phyloP scores from a whole-genome alignment of 2,329 filamentous ascomycete species.

The Aspergillus spinulosporus region DNA sequence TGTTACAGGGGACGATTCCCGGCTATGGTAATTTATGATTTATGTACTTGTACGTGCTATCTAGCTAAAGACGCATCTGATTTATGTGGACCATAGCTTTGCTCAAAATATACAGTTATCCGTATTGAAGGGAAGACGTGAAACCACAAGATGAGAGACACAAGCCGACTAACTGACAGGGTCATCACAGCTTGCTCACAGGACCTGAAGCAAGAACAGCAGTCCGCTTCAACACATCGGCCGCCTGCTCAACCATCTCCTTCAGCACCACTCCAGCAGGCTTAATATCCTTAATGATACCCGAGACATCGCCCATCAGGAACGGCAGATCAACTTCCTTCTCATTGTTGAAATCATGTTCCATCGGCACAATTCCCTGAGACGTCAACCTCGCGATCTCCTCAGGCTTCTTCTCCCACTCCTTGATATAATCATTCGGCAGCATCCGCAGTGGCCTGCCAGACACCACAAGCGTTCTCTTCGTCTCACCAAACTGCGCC shows the following conservation, averaged over 20 bases:
- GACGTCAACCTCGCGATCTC: conserved; percentile 75
- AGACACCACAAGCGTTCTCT: conserved; percentile 77
- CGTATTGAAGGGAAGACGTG: too few relatives aligned
- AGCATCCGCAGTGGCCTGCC: conserved; percentile 78
- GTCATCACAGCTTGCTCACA: conserved; percentile 48
- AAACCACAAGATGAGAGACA: neutral
- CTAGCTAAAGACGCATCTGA: conserved; percentile 23
- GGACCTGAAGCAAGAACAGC: conserved; percentile 56
- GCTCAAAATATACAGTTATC: neutral
- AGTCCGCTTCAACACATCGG: conserved; percentile 64
- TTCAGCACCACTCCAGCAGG: conserved; percentile 82
- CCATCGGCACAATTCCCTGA: conserved; percentile 75
- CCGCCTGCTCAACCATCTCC: conserved; percentile 82
- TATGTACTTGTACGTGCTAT: conserved; percentile 36
- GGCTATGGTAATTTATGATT: conserved; percentile 19
- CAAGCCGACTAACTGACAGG: neutral
- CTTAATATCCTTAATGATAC: conserved; percentile 72
- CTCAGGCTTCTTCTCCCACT: conserved; percentile 75
- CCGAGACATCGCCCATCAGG: conserved; percentile 92
- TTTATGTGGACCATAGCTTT: conserved; percentile 17
- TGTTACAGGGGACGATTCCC: conserved; percentile 11
- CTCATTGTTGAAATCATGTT: conserved; percentile 78
- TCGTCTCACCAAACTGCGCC: conserved; percentile 75
- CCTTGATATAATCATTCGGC: conserved; percentile 78
- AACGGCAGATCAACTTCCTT: conserved; percentile 83